Evolutionary conservation across 2,329 filamentous ascomycete genomes (phyloP), one percentile per base, ranked within the genome.

Genomic region (Sphaceloma murrayae): DNA sequence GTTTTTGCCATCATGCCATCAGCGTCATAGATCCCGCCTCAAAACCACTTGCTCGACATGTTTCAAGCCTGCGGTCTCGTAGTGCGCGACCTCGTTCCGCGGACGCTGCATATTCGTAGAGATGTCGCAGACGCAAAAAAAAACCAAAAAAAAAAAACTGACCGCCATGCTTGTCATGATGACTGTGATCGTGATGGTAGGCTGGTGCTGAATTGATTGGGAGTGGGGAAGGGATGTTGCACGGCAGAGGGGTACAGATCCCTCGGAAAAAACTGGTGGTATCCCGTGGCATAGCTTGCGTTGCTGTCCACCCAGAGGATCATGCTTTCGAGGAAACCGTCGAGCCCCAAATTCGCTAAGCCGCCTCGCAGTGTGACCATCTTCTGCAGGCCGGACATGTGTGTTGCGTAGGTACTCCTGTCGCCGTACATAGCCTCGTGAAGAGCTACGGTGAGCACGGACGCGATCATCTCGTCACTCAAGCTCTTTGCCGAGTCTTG

Each of bases 401-500:
- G 70, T 3, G 65, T 62, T 40, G 61, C 55, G 47, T 67, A 73
- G 10, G 62, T 59, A 3, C 58, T 53, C 14, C 60, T 51, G 14
- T 62, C 60, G 16, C 69, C 69, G 49, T 66, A 70, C 48, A 72
- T 66, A n/a, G 68, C 68, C 51, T 74, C 70, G 52, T 69, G 73
- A 48, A 64, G 67, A 7, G 69, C 70, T 68, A 74, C 69, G 49
- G 70, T 68, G 24, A 67, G 67, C 3, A 71, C 67, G 2, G 70
- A 68, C 6, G 64, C 66, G 40, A 73, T 62, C 22, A 71, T 48
- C 10, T 62, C 62, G 50, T 72, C 68, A 48, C 56, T 64, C 5
- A 62, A 54, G 3, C 52, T 50, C 19, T 56, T 49, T 2, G 49
- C 48, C 18, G 57, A 52, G 30, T 59, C 52, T n/a, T 51, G 51